Base-by-base conservation (phyloP, 1,139 yeast species). In the Petasospora rhodanensis region DNA sequence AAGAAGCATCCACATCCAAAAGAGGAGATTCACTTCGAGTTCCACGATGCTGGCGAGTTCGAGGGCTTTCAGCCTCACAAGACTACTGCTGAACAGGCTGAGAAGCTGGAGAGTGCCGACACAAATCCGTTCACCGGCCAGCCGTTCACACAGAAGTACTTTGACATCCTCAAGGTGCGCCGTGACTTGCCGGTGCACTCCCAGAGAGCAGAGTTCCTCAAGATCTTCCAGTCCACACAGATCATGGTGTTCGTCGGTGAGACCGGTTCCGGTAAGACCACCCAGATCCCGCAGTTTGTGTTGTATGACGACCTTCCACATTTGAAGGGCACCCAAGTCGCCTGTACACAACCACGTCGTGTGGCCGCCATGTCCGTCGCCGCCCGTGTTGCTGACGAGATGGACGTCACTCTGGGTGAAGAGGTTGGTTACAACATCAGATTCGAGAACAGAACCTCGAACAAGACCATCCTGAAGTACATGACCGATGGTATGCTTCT, bases 401-500 rank as follows among this genome's bases (percentile, higher is more conserved):
- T 89, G 86, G 97, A 89, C 54, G 96, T 89, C 17, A 69, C 72
- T 40, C 65, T 89, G 28, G 97, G 97, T 20, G 83, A 81, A 43
- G 94, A 89, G 60, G 97, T 89, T 34, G 97, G 97, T 55, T 89
- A 89, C 60, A 74, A 79, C 40, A 84, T 91, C 47, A 80, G 98
- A 66, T 91, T 91, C 56, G 98, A 91, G 50, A 91, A 91, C 59
- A 84, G 77, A 50, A 84, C 95, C 4, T 70, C 82, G 26, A 71
- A 73, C 35, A 80, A 76, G 47, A 91, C 98, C 2, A 72, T 87
- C 30, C 68, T 91, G 52, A 89, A 89, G 61, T 91, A 91, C 64
- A 86, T 91, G 97, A 91, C 98, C 11, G 98, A 91, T 65, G 98
- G 98, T 78, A 89, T 91, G 96, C 71, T 91, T 38, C 67, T 91